Base-by-base conservation (phyloP, 139 green algal species). In the Ettlia oleoabundans region DNA sequence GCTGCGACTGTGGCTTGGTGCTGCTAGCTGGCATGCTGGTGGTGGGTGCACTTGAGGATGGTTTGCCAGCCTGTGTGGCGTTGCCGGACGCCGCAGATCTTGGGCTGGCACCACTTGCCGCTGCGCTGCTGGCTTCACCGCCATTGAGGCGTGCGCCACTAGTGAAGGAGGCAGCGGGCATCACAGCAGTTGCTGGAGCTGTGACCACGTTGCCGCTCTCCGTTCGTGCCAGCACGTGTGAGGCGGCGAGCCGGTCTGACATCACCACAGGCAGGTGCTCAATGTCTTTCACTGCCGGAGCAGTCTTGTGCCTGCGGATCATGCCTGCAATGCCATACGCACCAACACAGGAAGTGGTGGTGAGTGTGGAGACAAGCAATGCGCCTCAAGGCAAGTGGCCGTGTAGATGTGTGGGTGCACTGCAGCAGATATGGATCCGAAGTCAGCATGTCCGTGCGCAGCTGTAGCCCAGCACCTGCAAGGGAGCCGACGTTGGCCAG, bases 201-300 rank as follows among this genome's bases (percentile, higher is more conserved):
- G 53, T 69, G 2, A 80, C 58, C 53, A 80, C 22, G 53, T 67
- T 80, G 53, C 73, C 73, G 73, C 52, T 80, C 4, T 13, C 41
- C 19, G 53, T 68, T 51, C 73, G 73, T 5, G 73, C 73, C 52
- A 80, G 53, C 35, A 80, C 33, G 40, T 33, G 35, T 28, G 73
- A 15, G 24, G 52, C 22, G 1, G 26, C 53, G 8, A 42, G 35
- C 30, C 38, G 58, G 53, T 66, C 22, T 7, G 72, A 21, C 0
- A 10, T 28, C 6, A 80, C 51, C 71, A 78, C 6, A 0, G 71
- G 71, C 33, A 78, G 71, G 18, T 65, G 51, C 19, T 55, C 35
- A 21, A 78, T 35, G 33, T 78, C 47, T 7, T 18, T 10, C 47
- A 65, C 71, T 1, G 22, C 32, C 0, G 51, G 33, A 1, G 21